These are phyloP conservation scores for Tephrocybe sp. DNA, from an alignment of 768 basidiomycete genomes.

Conservation along the genomic window DNA sequence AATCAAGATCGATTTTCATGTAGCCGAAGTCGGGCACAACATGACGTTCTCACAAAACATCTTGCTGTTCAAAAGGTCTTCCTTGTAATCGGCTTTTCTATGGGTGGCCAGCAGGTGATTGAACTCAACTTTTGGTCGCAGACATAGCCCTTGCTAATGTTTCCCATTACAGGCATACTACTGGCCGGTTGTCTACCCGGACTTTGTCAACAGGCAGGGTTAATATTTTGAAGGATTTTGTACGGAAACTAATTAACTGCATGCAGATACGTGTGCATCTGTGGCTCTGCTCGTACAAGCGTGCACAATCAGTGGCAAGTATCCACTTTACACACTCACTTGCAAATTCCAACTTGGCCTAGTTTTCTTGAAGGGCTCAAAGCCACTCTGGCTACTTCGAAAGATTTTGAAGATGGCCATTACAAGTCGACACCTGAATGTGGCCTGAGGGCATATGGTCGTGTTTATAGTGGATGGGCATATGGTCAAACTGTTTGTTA, in stretches of 20 bases:
- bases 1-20: not conserved
- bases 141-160: not conserved
- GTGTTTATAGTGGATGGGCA: conserved; percentile 59
- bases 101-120: conserved; percentile 54
- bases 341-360: not conserved
- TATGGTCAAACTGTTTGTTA: conserved; percentile 51
- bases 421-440: conserved; percentile 46
- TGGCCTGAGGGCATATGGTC: conserved; percentile 55
- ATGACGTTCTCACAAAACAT: conserved; percentile 48
- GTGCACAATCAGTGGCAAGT: conserved; percentile 53
- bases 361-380: conserved; percentile 64
- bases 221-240: not conserved
- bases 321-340: not conserved
- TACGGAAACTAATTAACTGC: not conserved
- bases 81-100: conserved; percentile 55
- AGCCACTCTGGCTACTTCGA: conserved; percentile 51
- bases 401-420: conserved; percentile 55
- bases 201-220: conserved; percentile 48
- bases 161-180: conserved; percentile 52
- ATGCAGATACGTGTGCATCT: conserved; percentile 51
- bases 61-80: conserved; percentile 44
- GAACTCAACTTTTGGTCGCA: not conserved
- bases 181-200: conserved; percentile 57
- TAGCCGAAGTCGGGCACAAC: conserved; percentile 48
- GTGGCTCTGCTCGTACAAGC: conserved; percentile 56